Percentiles rank a stretch among this genome's conserved stretches.
phyloP scores from a whole-genome alignment of 345 rosid species.

The Kernera saxatilis region DNA sequence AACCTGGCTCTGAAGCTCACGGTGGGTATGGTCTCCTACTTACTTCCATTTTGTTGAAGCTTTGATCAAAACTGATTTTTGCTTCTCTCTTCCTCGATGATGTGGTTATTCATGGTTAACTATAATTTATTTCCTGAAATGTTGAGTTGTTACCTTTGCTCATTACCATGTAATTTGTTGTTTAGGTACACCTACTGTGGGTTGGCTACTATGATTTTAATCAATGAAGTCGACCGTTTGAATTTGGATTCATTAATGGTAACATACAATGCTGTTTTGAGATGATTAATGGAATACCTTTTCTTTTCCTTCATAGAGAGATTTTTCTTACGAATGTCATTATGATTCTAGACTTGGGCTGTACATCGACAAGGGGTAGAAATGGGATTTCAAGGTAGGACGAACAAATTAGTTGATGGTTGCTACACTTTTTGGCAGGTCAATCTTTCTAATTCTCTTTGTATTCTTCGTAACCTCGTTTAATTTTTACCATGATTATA shows the following conservation, averaged over 20 bases:
- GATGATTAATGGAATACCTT: not conserved
- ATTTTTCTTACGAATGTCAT: not conserved
- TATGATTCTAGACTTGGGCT: slow-evolving; percentile 65
- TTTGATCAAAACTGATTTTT: not conserved
- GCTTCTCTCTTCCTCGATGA: not conserved
- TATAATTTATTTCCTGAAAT: not conserved
- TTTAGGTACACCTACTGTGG: slow-evolving; percentile 92
- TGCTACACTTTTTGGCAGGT: slow-evolving; percentile 99
- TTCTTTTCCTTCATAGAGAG: not conserved
- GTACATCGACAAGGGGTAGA: slow-evolving; percentile 91
- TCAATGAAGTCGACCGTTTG: slow-evolving; percentile 66
- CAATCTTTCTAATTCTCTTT: slow-evolving; percentile 2
- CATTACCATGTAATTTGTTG: slow-evolving; percentile 21
- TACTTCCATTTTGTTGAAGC: slow-evolving; percentile 13
- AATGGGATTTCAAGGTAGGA: slow-evolving; percentile 96
- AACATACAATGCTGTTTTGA: slow-evolving; percentile 27
- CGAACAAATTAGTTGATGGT: slow-evolving; percentile 96
- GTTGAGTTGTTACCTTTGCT: not conserved
- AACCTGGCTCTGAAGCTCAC: slow-evolving; percentile 97
- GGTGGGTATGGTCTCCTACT: slow-evolving; percentile 78
- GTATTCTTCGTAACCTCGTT: not conserved
- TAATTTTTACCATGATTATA: not conserved
- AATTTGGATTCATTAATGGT: slow-evolving; percentile 67
- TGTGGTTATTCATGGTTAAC: not conserved
- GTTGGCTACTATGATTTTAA: slow-evolving; percentile 85